These are phyloP conservation scores for Suillus bovinus DNA, from an alignment of 768 basidiomycete genomes.

Conservation along the genomic window DNA sequence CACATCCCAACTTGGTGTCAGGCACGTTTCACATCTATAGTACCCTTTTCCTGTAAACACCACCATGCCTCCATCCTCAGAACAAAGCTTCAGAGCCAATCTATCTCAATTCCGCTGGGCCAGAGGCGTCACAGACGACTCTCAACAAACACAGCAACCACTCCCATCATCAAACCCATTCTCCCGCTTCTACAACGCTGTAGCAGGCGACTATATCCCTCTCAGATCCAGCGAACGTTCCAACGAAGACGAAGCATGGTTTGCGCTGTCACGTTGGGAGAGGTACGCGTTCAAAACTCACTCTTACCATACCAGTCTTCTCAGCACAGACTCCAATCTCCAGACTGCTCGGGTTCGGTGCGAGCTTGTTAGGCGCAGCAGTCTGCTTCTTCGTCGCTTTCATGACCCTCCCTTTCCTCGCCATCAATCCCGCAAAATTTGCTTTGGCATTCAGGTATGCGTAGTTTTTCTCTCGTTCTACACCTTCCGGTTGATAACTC, in stretches of 20 bases:
- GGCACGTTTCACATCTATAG: neutral
- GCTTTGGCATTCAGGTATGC: slow-evolving; percentile 80
- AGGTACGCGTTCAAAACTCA: slow-evolving; percentile 45
- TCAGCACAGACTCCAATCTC: neutral
- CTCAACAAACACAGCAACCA: slow-evolving; percentile 44
- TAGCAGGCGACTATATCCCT: slow-evolving; percentile 88
- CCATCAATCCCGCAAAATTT: slow-evolving; percentile 84
- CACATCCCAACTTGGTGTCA: neutral
- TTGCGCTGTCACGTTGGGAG: slow-evolving; percentile 92
- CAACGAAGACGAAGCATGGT: slow-evolving; percentile 96
- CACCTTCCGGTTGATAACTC: slow-evolving; percentile 3
- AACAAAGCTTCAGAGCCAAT: slow-evolving; percentile 72
- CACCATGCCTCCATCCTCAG: slow-evolving; percentile 33
- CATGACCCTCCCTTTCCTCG: slow-evolving; percentile 68
- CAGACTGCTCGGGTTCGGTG: slow-evolving; percentile 89
- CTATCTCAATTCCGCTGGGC: slow-evolving; percentile 91
- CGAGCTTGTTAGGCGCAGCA: slow-evolving; percentile 84
- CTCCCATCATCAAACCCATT: slow-evolving; percentile 60
- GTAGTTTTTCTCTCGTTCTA: neutral
- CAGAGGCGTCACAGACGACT: slow-evolving; percentile 68
- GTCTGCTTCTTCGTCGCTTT: slow-evolving; percentile 95
- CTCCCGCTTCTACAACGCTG: slow-evolving; percentile 81
- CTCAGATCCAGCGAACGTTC: slow-evolving; percentile 77
- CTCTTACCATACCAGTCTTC: neutral
- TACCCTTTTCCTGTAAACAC: neutral